Percentiles rank a stretch among this genome's conserved stretches.
Evolutionary conservation across 768 basidiomycete genomes (phyloP).

Genomic region (Fomitopsis serialis): DNA sequence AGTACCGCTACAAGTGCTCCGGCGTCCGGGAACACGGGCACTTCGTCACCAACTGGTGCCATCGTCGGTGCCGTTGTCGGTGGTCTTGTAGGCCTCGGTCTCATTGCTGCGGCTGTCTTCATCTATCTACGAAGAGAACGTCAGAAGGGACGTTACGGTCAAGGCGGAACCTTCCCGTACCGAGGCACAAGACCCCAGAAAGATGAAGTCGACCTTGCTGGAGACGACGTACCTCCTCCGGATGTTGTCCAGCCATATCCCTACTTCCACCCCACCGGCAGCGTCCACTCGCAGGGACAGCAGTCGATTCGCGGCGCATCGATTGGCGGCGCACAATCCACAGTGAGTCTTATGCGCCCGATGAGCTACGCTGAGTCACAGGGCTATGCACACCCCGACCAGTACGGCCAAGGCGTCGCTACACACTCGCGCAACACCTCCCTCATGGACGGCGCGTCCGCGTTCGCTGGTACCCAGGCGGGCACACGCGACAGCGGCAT

Average conservation of each 20-base stretch:
- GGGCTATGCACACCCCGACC: background rate
- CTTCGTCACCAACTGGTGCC: slow-evolving; percentile 11
- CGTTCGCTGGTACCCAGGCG: background rate
- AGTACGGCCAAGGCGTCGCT: background rate
- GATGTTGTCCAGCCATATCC: slow-evolving; percentile 12
- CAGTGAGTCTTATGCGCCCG: slow-evolving; percentile 2
- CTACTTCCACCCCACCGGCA: slow-evolving; percentile 6
- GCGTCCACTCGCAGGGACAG: background rate
- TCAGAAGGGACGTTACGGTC: slow-evolving; percentile 3
- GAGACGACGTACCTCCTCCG: slow-evolving; percentile 5
- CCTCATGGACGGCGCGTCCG: background rate
- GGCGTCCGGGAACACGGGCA: background rate
- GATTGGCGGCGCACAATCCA: background rate
- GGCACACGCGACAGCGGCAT: slow-evolving; percentile 1
- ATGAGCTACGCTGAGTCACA: background rate
- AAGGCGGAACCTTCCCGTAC: slow-evolving; percentile 1
- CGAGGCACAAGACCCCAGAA: background rate
- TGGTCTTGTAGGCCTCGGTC: slow-evolving; percentile 13
- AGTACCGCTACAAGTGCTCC: slow-evolving; percentile 4
- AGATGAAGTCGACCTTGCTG: slow-evolving; percentile 11
- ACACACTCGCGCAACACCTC: background rate
- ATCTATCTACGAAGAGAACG: slow-evolving; percentile 15
- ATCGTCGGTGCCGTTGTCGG: slow-evolving; percentile 19
- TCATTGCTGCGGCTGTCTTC: slow-evolving; percentile 15
- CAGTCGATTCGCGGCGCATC: background rate